Evolutionary conservation across 2,329 filamentous ascomycete species (phyloP).

Genomic region (Hypoxylon sp.): DNA sequence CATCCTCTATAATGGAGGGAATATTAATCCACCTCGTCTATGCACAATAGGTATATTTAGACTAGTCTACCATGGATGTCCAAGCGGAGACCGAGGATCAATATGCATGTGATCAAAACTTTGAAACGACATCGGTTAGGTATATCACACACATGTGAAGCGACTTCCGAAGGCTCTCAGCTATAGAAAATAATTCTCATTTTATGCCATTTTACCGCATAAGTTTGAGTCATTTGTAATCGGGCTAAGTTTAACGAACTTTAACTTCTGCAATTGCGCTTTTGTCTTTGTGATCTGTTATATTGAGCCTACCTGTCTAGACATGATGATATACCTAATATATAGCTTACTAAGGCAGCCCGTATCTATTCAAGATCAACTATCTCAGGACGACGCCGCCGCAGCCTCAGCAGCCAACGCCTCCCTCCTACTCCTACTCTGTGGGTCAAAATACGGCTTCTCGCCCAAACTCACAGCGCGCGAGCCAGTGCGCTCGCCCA

Average conservation of each 20-base stretch:
- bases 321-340: too few relatives aligned
- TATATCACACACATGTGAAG: slow-evolving; percentile 2
- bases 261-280: too few relatives aligned
- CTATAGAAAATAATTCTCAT: neutral
- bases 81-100: neutral
- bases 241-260: too few relatives aligned
- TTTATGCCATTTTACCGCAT: neutral
- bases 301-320: too few relatives aligned
- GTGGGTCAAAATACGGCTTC: slow-evolving; percentile 65
- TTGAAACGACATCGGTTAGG: neutral
- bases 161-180: neutral
- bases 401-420: slow-evolving; percentile 51
- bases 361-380: neutral
- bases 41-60: neutral
- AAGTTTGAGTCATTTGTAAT: too few relatives aligned
- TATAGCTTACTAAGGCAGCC: too few relatives aligned
- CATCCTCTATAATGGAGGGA: neutral
- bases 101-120: neutral
- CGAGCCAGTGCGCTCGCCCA: slow-evolving; percentile 60
- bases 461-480: slow-evolving; percentile 66
- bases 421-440: slow-evolving; percentile 61
- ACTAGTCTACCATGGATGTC: neutral
- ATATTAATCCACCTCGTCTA: neutral
- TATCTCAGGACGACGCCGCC: slow-evolving; percentile 5
- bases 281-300: too few relatives aligned